Percentiles rank a stretch among this genome's conserved stretches.
Conservation (phyloP, 352 stramenopile species). For the Pythium chondricola region DNA sequence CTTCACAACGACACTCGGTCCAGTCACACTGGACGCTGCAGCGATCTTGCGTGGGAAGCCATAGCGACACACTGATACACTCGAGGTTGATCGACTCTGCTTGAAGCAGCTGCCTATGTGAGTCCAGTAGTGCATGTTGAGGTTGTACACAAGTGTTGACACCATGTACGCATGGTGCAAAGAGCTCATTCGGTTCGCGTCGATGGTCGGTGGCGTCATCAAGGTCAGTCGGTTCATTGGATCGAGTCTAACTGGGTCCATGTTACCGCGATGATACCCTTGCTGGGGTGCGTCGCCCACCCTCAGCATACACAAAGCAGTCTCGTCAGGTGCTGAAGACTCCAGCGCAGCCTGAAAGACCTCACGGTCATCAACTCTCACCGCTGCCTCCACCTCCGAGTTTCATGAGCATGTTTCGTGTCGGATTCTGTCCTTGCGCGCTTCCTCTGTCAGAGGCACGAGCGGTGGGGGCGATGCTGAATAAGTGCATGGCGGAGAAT, state of each 20-base stretch:
- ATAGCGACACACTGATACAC: not conserved
- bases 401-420: not conserved
- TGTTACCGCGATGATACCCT: not conserved
- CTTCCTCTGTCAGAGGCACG: not conserved
- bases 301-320: not conserved
- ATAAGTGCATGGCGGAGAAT: not conserved
- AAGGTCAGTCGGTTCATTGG: conserved; percentile 5
- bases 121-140: conserved; percentile 11
- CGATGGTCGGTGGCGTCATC: not conserved
- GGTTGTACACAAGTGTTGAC: not conserved
- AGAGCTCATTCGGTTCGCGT: not conserved
- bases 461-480: conserved; percentile 8
- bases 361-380: not conserved
- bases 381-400: not conserved
- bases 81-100: not conserved
- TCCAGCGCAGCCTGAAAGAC: not conserved
- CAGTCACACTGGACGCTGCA: not conserved
- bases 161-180: conserved; percentile 2
- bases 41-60: conserved; percentile 6
- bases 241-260: conserved; percentile 1
- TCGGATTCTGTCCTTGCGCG: not conserved
- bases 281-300: not conserved
- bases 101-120: conserved; percentile 19
- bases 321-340: not conserved
- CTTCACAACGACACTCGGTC: not conserved